Percentiles rank a stretch among this genome's conserved stretches.
Evolutionary conservation across 805 yeast genomes (phyloP).

Genomic region (Saturnispora hagleri): DNA sequence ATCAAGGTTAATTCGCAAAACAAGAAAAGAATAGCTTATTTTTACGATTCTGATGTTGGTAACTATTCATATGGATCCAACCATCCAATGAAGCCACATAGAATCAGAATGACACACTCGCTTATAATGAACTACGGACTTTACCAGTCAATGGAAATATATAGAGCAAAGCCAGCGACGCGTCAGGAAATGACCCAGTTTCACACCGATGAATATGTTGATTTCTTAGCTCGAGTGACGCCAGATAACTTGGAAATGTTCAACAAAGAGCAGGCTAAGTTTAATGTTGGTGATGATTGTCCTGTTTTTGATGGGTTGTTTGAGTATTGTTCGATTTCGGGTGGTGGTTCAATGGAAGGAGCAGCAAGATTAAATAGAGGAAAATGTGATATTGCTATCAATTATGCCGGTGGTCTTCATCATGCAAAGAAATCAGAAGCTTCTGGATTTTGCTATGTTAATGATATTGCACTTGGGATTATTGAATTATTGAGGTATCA

Average conservation of each 20-base stretch:
- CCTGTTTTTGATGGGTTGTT: slow-evolving; percentile 75
- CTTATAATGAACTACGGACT: slow-evolving; percentile 94
- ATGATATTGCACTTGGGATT: slow-evolving; percentile 82
- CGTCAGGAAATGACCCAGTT: slow-evolving; percentile 97
- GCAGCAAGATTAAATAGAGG: slow-evolving; percentile 74
- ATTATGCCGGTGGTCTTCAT: slow-evolving; percentile 90
- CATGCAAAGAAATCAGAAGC: slow-evolving; percentile 90
- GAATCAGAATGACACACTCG: slow-evolving; percentile 97
- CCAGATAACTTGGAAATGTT: slow-evolving; percentile 88
- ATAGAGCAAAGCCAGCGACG: slow-evolving; percentile 95
- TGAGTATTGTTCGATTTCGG: slow-evolving; percentile 68
- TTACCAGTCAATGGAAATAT: slow-evolving; percentile 94
- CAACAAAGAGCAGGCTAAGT: slow-evolving; percentile 79
- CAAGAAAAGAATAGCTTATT: slow-evolving; percentile 62
- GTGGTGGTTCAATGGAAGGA: slow-evolving; percentile 89
- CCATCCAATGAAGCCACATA: slow-evolving; percentile 98
- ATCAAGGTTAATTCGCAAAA: slow-evolving; percentile 46
- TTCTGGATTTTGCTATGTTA: slow-evolving; percentile 83
- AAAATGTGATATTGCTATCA: slow-evolving; percentile 84
- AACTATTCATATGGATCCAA: slow-evolving; percentile 98
- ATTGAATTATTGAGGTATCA: slow-evolving; percentile 70
- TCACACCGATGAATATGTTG: slow-evolving; percentile 96
- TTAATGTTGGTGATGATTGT: slow-evolving; percentile 94
- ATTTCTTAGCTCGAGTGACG: slow-evolving; percentile 79
- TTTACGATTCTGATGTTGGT: slow-evolving; percentile 88